These are phyloP conservation scores for Colletotrichum godetiae DNA, from an alignment of 2,329 filamentous ascomycete species.

Conservation along the genomic window DNA sequence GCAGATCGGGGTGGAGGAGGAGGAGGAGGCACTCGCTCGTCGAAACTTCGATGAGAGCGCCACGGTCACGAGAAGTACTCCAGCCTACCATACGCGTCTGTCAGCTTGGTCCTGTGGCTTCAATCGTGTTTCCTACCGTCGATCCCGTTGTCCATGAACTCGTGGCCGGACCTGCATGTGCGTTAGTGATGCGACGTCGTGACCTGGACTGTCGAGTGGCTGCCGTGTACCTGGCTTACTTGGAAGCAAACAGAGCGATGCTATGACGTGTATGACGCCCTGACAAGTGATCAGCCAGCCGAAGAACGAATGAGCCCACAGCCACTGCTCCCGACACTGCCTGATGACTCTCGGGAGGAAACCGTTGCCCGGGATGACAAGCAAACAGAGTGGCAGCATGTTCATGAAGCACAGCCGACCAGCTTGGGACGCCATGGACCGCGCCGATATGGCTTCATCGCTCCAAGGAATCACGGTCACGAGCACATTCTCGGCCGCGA, in stretches of 20 bases:
- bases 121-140: neutral
- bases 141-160: neutral
- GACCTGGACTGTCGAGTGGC: neutral
- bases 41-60: neutral
- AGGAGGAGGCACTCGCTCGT: neutral
- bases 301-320: neutral
- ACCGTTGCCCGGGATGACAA: neutral
- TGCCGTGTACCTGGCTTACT: neutral
- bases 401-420: neutral
- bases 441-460: neutral
- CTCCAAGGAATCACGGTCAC: neutral
- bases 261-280: neutral
- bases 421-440: neutral
- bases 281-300: neutral
- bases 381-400: neutral
- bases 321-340: neutral
- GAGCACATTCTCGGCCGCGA: neutral
- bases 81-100: neutral
- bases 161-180: neutral
- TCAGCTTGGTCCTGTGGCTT: neutral
- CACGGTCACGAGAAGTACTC: neutral
- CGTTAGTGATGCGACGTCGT: neutral
- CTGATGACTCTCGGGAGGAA: neutral
- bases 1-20: neutral
- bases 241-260: neutral